phyloP scores from a whole-genome alignment of 2,329 filamentous ascomycete species.

The Geosmithia flava region DNA sequence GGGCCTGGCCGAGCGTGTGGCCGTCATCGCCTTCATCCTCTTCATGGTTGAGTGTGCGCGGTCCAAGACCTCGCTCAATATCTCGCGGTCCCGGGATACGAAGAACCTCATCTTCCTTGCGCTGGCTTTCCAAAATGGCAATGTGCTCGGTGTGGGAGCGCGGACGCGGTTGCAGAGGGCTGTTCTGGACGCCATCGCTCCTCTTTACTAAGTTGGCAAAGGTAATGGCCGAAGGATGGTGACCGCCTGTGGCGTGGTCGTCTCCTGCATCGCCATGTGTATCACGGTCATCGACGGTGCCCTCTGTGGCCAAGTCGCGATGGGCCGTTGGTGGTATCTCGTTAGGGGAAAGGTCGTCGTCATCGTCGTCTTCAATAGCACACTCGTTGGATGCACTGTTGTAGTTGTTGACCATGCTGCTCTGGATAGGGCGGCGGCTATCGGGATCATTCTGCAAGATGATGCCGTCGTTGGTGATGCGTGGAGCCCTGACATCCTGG shows the following conservation, averaged over 20 bases:
- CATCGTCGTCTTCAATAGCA: background rate
- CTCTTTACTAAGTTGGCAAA: slow-evolving; percentile 57
- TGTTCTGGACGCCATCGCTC: slow-evolving; percentile 41
- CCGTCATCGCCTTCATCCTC: slow-evolving; percentile 21
- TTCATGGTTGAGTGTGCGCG: slow-evolving; percentile 35
- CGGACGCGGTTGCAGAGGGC: slow-evolving; percentile 9
- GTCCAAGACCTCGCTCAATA: slow-evolving; percentile 69
- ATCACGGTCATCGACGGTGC: no score
- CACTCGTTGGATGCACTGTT: background rate
- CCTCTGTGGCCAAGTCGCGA: background rate
- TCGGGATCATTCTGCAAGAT: slow-evolving; percentile 27
- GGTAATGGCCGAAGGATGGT: slow-evolving; percentile 31
- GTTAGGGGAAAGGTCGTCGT: background rate
- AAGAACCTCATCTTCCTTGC: slow-evolving; percentile 63
- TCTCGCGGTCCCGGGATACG: slow-evolving; percentile 88
- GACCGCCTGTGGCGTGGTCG: background rate
- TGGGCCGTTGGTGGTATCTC: background rate
- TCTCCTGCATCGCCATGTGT: background rate
- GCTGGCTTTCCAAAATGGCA: slow-evolving; percentile 74
- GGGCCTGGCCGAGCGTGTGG: slow-evolving; percentile 12
- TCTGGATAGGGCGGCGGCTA: slow-evolving; percentile 12
- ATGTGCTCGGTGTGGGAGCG: slow-evolving; percentile 65
- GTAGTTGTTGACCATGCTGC: slow-evolving; percentile 2
- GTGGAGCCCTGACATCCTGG: slow-evolving; percentile 34
- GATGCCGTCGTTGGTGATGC: slow-evolving; percentile 50